These are phyloP conservation scores for Pichia inconspicua DNA, from an alignment of 1,139 yeast genomes.

Conservation along the genomic window DNA sequence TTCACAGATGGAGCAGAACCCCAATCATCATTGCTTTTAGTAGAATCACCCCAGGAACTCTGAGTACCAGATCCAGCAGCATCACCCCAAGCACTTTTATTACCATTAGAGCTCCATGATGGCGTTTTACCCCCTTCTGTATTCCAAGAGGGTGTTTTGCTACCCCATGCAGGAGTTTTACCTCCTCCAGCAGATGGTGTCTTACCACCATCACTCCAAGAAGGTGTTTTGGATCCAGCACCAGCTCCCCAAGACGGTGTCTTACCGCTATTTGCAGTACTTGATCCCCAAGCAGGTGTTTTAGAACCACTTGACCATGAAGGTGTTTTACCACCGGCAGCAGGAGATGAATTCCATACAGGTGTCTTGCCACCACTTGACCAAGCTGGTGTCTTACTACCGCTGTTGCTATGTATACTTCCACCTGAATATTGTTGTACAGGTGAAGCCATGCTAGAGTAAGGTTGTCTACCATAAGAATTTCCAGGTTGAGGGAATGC, in stretches of 20 bases:
- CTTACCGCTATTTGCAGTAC: constrained; percentile 33
- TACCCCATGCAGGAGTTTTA: constrained; percentile 43
- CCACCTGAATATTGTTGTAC: background rate
- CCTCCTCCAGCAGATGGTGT: constrained; percentile 40
- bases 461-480: background rate
- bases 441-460: constrained; percentile 21
- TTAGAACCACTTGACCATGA: constrained; percentile 28
- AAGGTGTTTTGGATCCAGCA: constrained; percentile 12
- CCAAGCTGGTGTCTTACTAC: constrained; percentile 23
- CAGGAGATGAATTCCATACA: constrained; percentile 28
- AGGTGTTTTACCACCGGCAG: constrained; percentile 38
- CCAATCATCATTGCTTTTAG: constrained; percentile 22
- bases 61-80: constrained; percentile 31
- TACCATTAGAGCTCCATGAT: constrained; percentile 31
- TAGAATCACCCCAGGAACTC: constrained; percentile 27
- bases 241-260: constrained; percentile 40
- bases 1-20: constrained; percentile 36
- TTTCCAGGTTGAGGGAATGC: background rate
- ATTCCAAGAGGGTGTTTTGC: constrained; percentile 38
- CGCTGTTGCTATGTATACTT: constrained; percentile 33
- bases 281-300: constrained; percentile 29
- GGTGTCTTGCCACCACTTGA: constrained; percentile 33
- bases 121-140: constrained; percentile 27
- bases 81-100: constrained; percentile 41
- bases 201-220: constrained; percentile 36